Percentiles rank a stretch among this genome's conserved stretches.
Evolutionary conservation across 495 filamentous ascomycete genomes (phyloP).

Genomic region (Hypoxylon rickii): DNA sequence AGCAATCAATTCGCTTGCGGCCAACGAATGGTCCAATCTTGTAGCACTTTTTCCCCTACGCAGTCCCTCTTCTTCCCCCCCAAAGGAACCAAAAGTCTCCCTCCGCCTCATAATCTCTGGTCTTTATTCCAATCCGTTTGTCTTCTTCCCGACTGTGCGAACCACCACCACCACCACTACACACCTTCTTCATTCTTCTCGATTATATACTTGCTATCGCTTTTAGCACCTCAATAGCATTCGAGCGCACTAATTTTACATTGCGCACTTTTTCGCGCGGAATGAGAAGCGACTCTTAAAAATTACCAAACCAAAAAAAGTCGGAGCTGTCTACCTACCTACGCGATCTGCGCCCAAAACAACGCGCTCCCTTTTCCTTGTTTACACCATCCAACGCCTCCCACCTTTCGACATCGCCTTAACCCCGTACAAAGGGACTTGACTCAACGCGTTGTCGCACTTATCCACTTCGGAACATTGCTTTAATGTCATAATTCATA

Average conservation of each 20-base stretch:
- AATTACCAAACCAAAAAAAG: neutral
- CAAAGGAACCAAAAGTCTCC: slow-evolving; percentile 13
- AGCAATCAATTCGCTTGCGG: slow-evolving; percentile 33
- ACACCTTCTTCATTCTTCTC: slow-evolving; percentile 11
- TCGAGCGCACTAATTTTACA: slow-evolving; percentile 7
- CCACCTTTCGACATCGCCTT: slow-evolving; percentile 28
- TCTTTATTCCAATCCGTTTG: slow-evolving; percentile 33
- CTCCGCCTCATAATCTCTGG: slow-evolving; percentile 30
- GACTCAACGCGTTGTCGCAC: slow-evolving; percentile 34
- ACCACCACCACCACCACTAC: neutral
- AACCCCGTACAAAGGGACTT: slow-evolving; percentile 14
- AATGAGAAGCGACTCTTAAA: slow-evolving; percentile 20
- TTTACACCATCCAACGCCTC: slow-evolving; percentile 38
- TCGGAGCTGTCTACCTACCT: neutral
- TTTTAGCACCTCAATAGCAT: slow-evolving; percentile 1
- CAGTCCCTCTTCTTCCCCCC: slow-evolving; percentile 4
- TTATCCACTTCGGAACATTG: slow-evolving; percentile 26
- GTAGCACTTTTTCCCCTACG: slow-evolving; percentile 25
- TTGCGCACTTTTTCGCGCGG: slow-evolving; percentile 22
- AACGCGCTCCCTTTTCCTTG: slow-evolving; percentile 45
- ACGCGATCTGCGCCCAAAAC: slow-evolving; percentile 40
- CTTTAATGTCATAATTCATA: slow-evolving; percentile 31
- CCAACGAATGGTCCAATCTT: slow-evolving; percentile 23
- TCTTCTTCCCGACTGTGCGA: slow-evolving; percentile 25
- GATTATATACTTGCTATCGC: slow-evolving; percentile 27